phyloP scores from a whole-genome alignment of 106 monocot genomes.

The Dendrobium catenatum region DNA sequence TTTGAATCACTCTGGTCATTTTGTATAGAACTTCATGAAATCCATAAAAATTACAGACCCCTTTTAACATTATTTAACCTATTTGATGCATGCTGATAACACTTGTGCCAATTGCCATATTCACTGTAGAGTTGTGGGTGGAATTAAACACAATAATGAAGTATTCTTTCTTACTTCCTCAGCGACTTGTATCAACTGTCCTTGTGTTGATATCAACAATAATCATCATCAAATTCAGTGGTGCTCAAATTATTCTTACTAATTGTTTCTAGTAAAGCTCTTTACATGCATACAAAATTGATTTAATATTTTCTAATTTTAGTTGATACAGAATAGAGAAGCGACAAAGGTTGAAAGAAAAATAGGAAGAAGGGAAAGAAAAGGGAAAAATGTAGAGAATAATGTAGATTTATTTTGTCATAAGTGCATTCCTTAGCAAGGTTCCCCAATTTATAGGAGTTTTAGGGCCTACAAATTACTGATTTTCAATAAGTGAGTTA shows the following conservation, averaged over 20 bases:
- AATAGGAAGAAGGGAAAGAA: neutral
- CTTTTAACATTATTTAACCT: neutral
- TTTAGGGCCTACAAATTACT: neutral
- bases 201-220: neutral
- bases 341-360: neutral
- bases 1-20: neutral
- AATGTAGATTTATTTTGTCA: neutral
- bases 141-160: too few species aligned
- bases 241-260: neutral
- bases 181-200: neutral
- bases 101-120: neutral
- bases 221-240: neutral
- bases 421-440: neutral
- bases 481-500: neutral
- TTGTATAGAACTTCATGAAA: neutral
- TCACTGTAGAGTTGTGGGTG: neutral
- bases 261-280: neutral
- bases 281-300: neutral
- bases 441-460: neutral
- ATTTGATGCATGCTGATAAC: too few species aligned
- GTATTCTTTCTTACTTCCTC: neutral
- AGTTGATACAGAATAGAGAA: neutral
- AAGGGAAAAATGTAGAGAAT: neutral
- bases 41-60: neutral
- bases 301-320: neutral